Conservation (phyloP, 306 rosid genomes). For the Hippophae tibetana region DNA sequence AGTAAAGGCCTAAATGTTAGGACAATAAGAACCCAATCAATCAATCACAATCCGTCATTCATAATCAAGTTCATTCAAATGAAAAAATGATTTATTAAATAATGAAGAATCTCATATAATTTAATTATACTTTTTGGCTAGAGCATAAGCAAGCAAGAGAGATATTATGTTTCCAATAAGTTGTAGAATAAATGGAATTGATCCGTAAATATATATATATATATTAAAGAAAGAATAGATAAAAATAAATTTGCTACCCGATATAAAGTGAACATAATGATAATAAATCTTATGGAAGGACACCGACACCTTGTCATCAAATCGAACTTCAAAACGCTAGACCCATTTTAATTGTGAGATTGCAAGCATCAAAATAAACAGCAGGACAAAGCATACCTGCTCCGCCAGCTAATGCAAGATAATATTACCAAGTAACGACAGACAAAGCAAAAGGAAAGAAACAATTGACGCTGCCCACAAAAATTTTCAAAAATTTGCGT, state of each 20-base stretch:
- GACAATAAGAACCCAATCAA: too few relatives aligned
- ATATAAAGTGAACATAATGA: not conserved
- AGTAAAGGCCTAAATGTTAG: too few relatives aligned
- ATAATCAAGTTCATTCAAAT: too few relatives aligned
- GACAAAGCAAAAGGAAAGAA: conserved; percentile 24
- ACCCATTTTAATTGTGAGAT: conserved; percentile 9
- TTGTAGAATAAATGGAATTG: too few relatives aligned
- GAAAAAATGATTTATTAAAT: too few relatives aligned
- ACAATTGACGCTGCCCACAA: conserved; percentile 6
- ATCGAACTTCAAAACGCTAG: conserved; percentile 2
- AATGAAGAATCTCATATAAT: too few relatives aligned
- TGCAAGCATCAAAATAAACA: conserved; percentile 27
- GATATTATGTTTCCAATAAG: too few relatives aligned
- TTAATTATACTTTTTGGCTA: not conserved
- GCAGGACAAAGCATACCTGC: conserved; percentile 62
- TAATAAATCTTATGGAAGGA: not conserved
- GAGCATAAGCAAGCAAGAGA: not conserved
- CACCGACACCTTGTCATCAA: conserved; percentile 55
- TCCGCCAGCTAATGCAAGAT: conserved; percentile 61
- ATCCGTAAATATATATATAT: too few relatives aligned
- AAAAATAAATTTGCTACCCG: too few relatives aligned
- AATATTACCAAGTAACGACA: conserved; percentile 18
- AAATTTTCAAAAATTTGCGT: conserved; percentile 21
- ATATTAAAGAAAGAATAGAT: too few relatives aligned
- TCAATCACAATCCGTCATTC: too few relatives aligned